Conservation (phyloP, 805 yeast genomes). For the Starmerella floris region DNA sequence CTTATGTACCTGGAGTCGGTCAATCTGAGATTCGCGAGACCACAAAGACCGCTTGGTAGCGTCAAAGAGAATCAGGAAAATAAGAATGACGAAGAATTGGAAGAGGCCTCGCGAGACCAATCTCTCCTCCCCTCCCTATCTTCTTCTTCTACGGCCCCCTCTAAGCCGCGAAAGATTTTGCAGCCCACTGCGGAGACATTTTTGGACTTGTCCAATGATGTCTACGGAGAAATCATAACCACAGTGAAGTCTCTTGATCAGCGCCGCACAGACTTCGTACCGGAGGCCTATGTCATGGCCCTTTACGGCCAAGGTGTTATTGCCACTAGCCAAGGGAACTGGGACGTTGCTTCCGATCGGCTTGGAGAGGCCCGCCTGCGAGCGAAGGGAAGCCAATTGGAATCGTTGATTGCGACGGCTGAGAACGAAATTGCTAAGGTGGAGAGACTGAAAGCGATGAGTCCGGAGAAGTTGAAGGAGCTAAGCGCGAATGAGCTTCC, state of each 20-base stretch:
- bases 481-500: constrained; percentile 15
- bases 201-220: constrained; percentile 10
- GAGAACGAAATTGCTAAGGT: constrained; percentile 53
- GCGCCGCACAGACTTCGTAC: constrained; percentile 26
- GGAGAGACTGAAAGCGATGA: constrained; percentile 15
- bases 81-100: background rate
- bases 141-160: background rate
- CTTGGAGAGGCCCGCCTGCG: constrained; percentile 57
- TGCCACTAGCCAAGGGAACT: constrained; percentile 44
- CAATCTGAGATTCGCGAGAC: constrained; percentile 9
- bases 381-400: constrained; percentile 53
- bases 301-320: constrained; percentile 79
- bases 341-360: constrained; percentile 44
- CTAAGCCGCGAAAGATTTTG: background rate
- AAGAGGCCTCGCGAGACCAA: background rate
- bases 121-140: background rate
- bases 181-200: constrained; percentile 12
- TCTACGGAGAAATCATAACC: constrained; percentile 16
- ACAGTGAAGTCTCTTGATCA: constrained; percentile 14
- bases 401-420: constrained; percentile 47
- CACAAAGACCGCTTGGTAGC: background rate
- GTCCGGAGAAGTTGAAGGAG: constrained; percentile 5
- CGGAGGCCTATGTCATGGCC: constrained; percentile 64
- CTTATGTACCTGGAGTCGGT: constrained; percentile 45
- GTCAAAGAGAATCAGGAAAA: background rate